phyloP scores from a whole-genome alignment of 495 filamentous ascomycete species.

The Tricharina praecox region DNA sequence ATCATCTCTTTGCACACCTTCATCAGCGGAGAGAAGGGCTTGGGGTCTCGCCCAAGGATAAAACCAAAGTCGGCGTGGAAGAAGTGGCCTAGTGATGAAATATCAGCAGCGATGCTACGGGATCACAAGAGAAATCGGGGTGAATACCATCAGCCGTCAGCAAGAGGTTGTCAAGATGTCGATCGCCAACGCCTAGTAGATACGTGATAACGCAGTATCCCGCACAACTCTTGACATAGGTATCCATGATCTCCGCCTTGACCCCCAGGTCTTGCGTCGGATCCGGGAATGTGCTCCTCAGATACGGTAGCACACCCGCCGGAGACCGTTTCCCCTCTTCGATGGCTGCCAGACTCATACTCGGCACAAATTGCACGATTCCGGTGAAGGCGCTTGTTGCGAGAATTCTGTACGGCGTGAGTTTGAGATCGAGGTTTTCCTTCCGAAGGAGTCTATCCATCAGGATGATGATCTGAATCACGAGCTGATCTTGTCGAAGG shows the following conservation, averaged over 20 bases:
- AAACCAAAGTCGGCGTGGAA: slow-evolving; percentile 98
- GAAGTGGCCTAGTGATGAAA: slow-evolving; percentile 49
- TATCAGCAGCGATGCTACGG: neutral
- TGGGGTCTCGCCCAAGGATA: slow-evolving; percentile 92
- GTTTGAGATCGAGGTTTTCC: slow-evolving; percentile 89
- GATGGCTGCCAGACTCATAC: slow-evolving; percentile 62
- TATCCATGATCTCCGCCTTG: slow-evolving; percentile 83
- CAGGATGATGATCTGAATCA: slow-evolving; percentile 93
- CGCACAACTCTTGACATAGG: slow-evolving; percentile 86
- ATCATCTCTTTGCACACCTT: slow-evolving; percentile 98
- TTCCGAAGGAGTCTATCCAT: slow-evolving; percentile 95
- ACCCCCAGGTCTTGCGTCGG: slow-evolving; percentile 66
- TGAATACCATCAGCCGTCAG: slow-evolving; percentile 53
- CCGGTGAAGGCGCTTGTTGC: slow-evolving; percentile 80
- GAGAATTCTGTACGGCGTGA: slow-evolving; percentile 89
- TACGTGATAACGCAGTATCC: slow-evolving; percentile 99
- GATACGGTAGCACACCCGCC: slow-evolving; percentile 55
- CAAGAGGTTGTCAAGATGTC: slow-evolving; percentile 90
- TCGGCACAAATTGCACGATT: slow-evolving; percentile 81
- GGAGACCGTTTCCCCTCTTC: slow-evolving; percentile 63
- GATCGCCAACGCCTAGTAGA: slow-evolving; percentile 91
- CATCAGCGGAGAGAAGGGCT: slow-evolving; percentile 91
- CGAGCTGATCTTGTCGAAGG: slow-evolving; percentile 88
- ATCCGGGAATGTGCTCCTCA: slow-evolving; percentile 82
- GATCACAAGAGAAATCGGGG: neutral